Percentiles rank a stretch among this genome's conserved stretches.
These are phyloP conservation scores for Orbilia quercus DNA, from an alignment of 2,329 filamentous ascomycete genomes.

Conservation along the genomic window DNA sequence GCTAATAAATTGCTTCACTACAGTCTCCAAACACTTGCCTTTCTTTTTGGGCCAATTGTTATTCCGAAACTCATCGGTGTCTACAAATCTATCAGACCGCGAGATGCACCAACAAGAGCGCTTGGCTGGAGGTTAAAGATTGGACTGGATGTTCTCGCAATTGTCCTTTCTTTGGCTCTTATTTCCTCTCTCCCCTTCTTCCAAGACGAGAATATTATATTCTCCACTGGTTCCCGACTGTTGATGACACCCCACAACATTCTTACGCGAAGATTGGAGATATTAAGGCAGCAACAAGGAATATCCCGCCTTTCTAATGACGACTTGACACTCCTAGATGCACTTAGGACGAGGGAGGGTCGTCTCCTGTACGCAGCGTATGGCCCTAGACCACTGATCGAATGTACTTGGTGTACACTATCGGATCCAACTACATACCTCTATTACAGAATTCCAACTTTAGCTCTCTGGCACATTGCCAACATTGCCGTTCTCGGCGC, in stretches of 20 bases:
- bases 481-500: slow-evolving; percentile 79
- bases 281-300: slow-evolving; percentile 66
- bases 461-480: slow-evolving; percentile 80
- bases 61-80: slow-evolving; percentile 74
- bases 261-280: slow-evolving; percentile 79
- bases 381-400: slow-evolving; percentile 77
- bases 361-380: slow-evolving; percentile 84
- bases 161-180: slow-evolving; percentile 68
- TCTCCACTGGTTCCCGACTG: slow-evolving; percentile 79
- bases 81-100: slow-evolving; percentile 68
- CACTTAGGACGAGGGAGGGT: slow-evolving; percentile 77
- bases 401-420: slow-evolving; percentile 84
- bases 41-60: slow-evolving; percentile 76
- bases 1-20: too few species aligned
- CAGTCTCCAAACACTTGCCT: slow-evolving; percentile 65
- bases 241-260: slow-evolving; percentile 82
- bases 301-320: slow-evolving; percentile 65
- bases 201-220: slow-evolving; percentile 83
- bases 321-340: slow-evolving; percentile 75
- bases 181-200: slow-evolving; percentile 75
- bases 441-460: slow-evolving; percentile 79
- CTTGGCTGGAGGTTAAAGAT: slow-evolving; percentile 69
- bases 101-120: slow-evolving; percentile 66
- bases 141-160: slow-evolving; percentile 72
- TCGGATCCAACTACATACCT: slow-evolving; percentile 78